Base-by-base conservation (phyloP, 768 basidiomycete genomes). In the Boletus eberwhitei region DNA sequence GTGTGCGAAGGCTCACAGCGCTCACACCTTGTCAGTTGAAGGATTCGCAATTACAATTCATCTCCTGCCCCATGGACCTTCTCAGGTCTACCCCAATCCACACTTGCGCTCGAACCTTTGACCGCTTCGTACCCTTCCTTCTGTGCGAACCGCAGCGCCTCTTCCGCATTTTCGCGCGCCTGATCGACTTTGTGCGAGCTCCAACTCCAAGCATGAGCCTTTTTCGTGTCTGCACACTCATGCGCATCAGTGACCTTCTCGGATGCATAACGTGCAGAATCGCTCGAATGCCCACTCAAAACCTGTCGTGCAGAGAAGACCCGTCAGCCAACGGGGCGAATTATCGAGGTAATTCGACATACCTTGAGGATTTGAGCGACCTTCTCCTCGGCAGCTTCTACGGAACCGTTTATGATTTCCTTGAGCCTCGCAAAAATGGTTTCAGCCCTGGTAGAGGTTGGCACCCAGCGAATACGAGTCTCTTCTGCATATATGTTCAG, bases 361-460 rank as follows among this genome's bases (percentile, higher is more conserved):
- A 77, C 70, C 58, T 74, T 71, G 24, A 76, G 68, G 19, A 83
- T 70, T 43, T 71, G 70, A 48, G 72, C 71, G n/a, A 95, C 70
- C 63, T 84, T 86, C 50, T 91, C 90, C 70, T 95, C 92, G 3
- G 84, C 87, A 37, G 80, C 83, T 57, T 84, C 83, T 24, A 90
- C 82, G 37, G 87, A 83, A 19, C 74, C 77, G 52, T 84, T 78
- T 42, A 95, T 74, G 34, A 86, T 75, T 9, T 88, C 85, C 55
- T 79, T 78, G 62, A 97, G 80, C 58, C 76, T 80, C 29, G 71
- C 70, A 63, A 87, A 80, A 13, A 89, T 59, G 5, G 71, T 74
- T 53, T 89, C 83, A 16, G 85, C 77, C 57, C 75, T 75, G 53
- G 71, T 79, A 41, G 79, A 75, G 4, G 82, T 73, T 69, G 91